Evolutionary conservation across 495 filamentous ascomycete species (phyloP).

Genomic region (Lasiosphaeriaceae sp.): DNA sequence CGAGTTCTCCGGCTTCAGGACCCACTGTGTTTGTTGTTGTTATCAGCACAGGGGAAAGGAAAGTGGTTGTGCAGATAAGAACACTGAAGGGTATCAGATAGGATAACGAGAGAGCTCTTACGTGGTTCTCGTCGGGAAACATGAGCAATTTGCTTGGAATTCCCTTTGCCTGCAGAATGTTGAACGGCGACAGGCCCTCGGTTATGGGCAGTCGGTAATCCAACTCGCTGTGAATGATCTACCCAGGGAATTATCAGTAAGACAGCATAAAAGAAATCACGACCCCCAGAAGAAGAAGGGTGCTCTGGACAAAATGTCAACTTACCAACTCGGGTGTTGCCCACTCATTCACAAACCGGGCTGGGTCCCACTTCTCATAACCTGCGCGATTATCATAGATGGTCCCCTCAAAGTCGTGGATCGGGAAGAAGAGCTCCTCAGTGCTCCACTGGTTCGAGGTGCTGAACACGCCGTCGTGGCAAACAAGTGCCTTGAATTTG

Average conservation of each 20-base stretch:
- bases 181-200: conserved; percentile 84
- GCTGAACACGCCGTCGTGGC: conserved; percentile 86
- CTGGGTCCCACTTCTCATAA: conserved; percentile 83
- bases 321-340: conserved; percentile 69
- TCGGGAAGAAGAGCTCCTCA: conserved; percentile 87
- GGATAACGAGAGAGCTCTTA: conserved; percentile 25
- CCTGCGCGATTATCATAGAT: conserved; percentile 68
- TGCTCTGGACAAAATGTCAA: background rate
- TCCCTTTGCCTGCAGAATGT: conserved; percentile 72
- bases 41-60: background rate
- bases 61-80: background rate
- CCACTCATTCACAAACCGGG: conserved; percentile 63
- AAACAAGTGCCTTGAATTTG: conserved; percentile 85
- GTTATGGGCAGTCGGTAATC: conserved; percentile 84
- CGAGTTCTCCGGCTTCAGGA: conserved; percentile 86
- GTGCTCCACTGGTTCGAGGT: conserved; percentile 68
- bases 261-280: background rate
- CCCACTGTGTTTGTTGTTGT: conserved; percentile 58
- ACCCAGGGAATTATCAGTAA: conserved; percentile 1
- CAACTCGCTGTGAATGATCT: conserved; percentile 84
- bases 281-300: background rate
- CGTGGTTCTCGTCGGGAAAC: conserved; percentile 77
- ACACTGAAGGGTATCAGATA: background rate
- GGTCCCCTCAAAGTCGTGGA: conserved; percentile 76
- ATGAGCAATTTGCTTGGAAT: conserved; percentile 71